A percentile compares a stretch with the other conserved stretches of the same genome.
Conservation (phyloP, 257 asterid species). For the Datura wrightii region DNA sequence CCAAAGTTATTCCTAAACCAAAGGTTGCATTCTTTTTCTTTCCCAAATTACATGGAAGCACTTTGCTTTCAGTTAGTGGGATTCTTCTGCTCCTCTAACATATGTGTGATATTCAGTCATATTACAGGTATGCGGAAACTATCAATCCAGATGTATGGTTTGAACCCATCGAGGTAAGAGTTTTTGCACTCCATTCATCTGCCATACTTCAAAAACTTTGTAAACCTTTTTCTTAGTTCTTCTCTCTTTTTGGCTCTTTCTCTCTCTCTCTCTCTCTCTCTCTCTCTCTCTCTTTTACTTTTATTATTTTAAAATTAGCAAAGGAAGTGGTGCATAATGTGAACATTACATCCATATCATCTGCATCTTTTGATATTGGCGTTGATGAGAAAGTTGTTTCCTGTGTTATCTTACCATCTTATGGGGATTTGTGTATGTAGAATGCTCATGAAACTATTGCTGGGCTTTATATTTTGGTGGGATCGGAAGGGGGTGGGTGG, state of each 20-base stretch:
- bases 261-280: neutral
- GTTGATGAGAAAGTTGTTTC: neutral
- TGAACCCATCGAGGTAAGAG: slow-evolving; percentile 88
- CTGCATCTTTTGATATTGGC: neutral
- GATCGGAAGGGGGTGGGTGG: neutral
- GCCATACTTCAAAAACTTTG: slow-evolving; percentile 7
- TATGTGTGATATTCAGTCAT: slow-evolving; percentile 59
- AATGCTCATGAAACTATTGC: neutral
- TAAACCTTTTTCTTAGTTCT: slow-evolving; percentile 8
- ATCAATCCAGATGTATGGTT: slow-evolving; percentile 96
- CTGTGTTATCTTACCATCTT: neutral
- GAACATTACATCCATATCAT: neutral
- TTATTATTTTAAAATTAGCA: neutral
- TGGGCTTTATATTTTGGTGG: slow-evolving; percentile 17
- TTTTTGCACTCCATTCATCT: slow-evolving; percentile 2
- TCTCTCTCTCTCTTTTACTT: neutral
- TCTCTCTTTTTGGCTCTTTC: neutral
- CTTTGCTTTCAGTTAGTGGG: neutral
- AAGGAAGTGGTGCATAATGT: slow-evolving; percentile 10
- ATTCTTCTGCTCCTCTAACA: slow-evolving; percentile 34
- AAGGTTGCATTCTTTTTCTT: slow-evolving; percentile 56
- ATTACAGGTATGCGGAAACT: slow-evolving; percentile 78
- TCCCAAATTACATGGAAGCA: slow-evolving; percentile 22
- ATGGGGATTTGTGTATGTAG: neutral
- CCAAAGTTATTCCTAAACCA: slow-evolving; percentile 81